A percentile compares a stretch with the other conserved stretches of the same genome.
Evolutionary conservation across 345 rosid genomes (phyloP).

Genomic region (Carallia pectinifolia): DNA sequence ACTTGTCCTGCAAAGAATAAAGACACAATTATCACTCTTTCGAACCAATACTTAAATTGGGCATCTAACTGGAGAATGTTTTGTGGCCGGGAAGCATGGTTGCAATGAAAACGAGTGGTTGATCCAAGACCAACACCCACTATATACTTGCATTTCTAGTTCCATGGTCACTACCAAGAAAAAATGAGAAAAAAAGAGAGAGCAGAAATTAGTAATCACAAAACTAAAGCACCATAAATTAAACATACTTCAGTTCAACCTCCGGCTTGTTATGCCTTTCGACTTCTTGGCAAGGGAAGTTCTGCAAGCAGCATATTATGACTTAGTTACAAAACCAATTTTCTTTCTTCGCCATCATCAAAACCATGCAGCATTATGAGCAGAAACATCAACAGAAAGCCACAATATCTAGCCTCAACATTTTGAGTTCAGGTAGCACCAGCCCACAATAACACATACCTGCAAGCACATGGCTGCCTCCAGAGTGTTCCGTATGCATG

Average conservation of each 20-base stretch:
- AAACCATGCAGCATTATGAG: not conserved
- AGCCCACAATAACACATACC: constrained; percentile 30
- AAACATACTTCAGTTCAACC: constrained; percentile 92
- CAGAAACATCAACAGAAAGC: not conserved
- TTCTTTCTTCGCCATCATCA: too few relatives aligned
- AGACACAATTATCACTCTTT: constrained; percentile 4
- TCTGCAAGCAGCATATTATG: constrained; percentile 41
- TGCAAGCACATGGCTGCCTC: constrained; percentile 96
- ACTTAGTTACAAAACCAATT: not conserved
- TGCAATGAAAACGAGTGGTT: not conserved
- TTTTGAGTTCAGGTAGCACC: not conserved
- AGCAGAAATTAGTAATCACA: not conserved
- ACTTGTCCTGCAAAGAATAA: constrained; percentile 75
- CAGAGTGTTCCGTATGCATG: constrained; percentile 85
- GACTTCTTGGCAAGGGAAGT: constrained; percentile 99
- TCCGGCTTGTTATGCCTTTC: constrained; percentile 99
- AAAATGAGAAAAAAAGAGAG: not conserved
- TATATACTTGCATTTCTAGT: not conserved
- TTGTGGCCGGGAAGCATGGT: too few relatives aligned
- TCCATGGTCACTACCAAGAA: not conserved
- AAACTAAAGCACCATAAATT: not conserved
- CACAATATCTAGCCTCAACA: not conserved
- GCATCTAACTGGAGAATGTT: too few relatives aligned
- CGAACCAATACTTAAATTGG: not conserved
- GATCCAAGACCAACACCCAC: not conserved